Conservation (phyloP, 2,329 filamentous ascomycete genomes). For the Venturia pyrina region DNA sequence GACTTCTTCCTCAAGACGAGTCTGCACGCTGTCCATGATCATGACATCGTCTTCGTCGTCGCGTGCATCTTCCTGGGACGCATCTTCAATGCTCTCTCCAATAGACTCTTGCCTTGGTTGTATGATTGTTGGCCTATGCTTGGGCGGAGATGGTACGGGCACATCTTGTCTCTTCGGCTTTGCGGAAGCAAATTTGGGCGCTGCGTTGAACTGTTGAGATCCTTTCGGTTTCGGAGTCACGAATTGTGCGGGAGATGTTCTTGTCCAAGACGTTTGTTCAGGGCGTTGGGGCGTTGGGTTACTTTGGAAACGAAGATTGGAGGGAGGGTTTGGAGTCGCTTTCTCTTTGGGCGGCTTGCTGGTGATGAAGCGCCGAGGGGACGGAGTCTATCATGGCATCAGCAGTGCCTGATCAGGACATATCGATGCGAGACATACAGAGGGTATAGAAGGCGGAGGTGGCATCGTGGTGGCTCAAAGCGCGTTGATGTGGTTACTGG, state of each 20-base stretch:
- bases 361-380: conserved; percentile 7
- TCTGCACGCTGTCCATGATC: conserved; percentile 2
- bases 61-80: not conserved
- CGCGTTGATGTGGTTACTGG: too few relatives aligned
- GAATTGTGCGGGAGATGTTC: not conserved
- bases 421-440: not conserved
- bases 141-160: not conserved
- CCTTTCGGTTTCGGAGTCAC: not conserved
- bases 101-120: not conserved
- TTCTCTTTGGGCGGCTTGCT: conserved; percentile 3
- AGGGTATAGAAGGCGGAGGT: not conserved
- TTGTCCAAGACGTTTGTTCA: not conserved
- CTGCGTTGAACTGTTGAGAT: conserved; percentile 6
- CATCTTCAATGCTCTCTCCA: conserved; percentile 3
- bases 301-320: conserved; percentile 1
- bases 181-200: conserved; percentile 5
- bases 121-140: not conserved
- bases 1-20: not conserved
- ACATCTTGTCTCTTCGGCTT: conserved; percentile 2
- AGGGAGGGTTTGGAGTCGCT: not conserved
- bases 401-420: not conserved
- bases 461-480: not conserved
- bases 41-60: not conserved
- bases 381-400: conserved; percentile 7
- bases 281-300: not conserved